These are phyloP conservation scores for Pneumocystis canis DNA, from an alignment of 1,139 yeast species.

Conservation along the genomic window DNA sequence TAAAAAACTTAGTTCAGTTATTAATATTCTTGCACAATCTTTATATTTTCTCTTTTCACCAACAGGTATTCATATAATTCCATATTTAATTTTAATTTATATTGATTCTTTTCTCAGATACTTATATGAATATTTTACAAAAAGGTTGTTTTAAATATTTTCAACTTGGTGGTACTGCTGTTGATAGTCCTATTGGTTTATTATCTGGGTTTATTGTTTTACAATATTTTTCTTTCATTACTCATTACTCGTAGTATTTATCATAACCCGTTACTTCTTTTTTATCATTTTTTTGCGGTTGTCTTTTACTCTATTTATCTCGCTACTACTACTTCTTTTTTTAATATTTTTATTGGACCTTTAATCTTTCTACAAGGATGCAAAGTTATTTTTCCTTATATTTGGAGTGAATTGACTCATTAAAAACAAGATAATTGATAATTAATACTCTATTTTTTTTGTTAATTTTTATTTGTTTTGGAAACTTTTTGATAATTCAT, in stretches of 20 bases:
- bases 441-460: background rate
- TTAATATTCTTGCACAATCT: conserved; percentile 83
- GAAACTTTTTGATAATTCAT: too few relatives aligned
- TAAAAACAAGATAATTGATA: background rate
- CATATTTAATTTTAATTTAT: background rate
- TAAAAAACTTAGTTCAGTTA: conserved; percentile 64
- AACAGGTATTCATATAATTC: conserved; percentile 31
- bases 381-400: conserved; percentile 11
- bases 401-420: background rate
- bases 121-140: conserved; percentile 47
- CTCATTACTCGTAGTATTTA: conserved; percentile 26
- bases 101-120: conserved; percentile 7
- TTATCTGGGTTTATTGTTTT: conserved; percentile 68
- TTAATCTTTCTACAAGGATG: conserved; percentile 10
- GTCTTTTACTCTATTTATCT: conserved; percentile 12
- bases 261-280: conserved; percentile 8
- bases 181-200: conserved; percentile 65
- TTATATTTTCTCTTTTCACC: conserved; percentile 85
- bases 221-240: too few relatives aligned
- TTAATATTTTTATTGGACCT: background rate
- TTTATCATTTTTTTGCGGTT: conserved; percentile 14
- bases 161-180: conserved; percentile 67
- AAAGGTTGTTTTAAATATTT: conserved; percentile 82
- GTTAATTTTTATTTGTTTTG: background rate
- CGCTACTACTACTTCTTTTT: background rate